Base-by-base conservation (phyloP, 108 stramenopile species). In the Conticribra guillardii region DNA sequence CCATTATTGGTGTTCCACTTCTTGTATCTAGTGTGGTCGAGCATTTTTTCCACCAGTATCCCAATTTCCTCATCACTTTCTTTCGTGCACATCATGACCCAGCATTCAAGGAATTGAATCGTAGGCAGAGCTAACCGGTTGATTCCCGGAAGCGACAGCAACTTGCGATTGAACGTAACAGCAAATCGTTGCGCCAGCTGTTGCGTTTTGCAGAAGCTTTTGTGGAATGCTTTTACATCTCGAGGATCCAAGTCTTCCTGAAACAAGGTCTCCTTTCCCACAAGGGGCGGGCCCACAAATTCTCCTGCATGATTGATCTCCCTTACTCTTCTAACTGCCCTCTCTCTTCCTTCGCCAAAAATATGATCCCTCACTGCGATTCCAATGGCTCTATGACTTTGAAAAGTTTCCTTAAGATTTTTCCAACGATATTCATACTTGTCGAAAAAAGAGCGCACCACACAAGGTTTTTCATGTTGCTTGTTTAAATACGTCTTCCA, bases 231-330 rank as follows among this genome's bases (percentile, higher is more conserved):
- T 26, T 19, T 58, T 0, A 29, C 32, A 9, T 73, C 71, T 0
- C 31, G 9, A 17, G 18, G 58, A 16, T 60, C 23, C 22, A 45
- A 49, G 18, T 83, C 83, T 17, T 58, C 76, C 0, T 48, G 60
- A 44, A 77, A 81, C 8, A 66, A 44, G n/a, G 83, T 79, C 56
- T 84, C 83, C 45, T 85, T 85, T 15, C 81, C 84, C 1, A 85
- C 84, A 4, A 85, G 32, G n/a, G 74, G 46, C 7, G 64, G 71
- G 18, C 82, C 84, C 0, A 83, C 27, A 31, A 74, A 57, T 3
- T 47, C n/a, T 44, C 71, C 74, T 31, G 28, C n/a, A n/a, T 8
- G 5, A 56, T 28, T 49, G 31, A 78, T 44, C 27, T 84, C 84
- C 53, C 72, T 69, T 0, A 85, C 71, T 19, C 76, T 54, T 30